Evolutionary conservation across 23 red algal genomes (phyloP).

Genomic region (Pyropia yezoensis): DNA sequence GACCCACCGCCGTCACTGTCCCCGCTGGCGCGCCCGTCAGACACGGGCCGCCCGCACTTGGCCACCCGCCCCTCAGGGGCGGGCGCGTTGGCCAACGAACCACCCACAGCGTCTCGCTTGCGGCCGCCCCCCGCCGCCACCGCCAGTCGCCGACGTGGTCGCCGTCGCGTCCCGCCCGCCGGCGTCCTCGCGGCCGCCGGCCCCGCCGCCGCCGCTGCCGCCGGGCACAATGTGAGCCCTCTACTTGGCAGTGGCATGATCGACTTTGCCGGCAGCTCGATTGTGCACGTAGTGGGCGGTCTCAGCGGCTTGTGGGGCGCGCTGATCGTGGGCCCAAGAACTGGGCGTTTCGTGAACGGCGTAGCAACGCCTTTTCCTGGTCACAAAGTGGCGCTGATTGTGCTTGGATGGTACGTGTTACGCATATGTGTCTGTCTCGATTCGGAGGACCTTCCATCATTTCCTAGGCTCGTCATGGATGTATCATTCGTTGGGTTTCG

Average conservation of each 20-base stretch:
- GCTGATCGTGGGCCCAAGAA: slow-evolving; percentile 41
- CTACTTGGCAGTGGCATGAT: slow-evolving; percentile 44
- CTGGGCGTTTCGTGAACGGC: slow-evolving; percentile 41
- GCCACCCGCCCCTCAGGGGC: background rate
- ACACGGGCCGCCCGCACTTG: background rate
- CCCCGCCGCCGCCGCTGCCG: background rate
- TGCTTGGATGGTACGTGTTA: slow-evolving; percentile 4
- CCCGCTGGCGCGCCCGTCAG: background rate
- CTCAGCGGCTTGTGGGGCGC: slow-evolving; percentile 17
- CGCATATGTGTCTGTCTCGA: too few relatives aligned
- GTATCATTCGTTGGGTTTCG: too few relatives aligned
- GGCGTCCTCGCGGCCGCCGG: slow-evolving; percentile 11
- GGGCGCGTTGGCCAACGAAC: too few relatives aligned
- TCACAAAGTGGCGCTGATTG: slow-evolving; percentile 18
- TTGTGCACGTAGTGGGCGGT: slow-evolving; percentile 84
- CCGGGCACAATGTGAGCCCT: background rate
- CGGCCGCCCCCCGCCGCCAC: too few relatives aligned
- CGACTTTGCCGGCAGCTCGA: slow-evolving; percentile 88
- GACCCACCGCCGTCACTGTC: slow-evolving; percentile 20
- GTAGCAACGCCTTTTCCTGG: slow-evolving; percentile 17
- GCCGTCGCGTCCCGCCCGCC: background rate
- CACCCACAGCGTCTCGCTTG: too few relatives aligned
- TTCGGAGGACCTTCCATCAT: too few relatives aligned
- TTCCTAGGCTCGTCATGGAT: too few relatives aligned
- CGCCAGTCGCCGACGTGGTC: too few relatives aligned